Conservation (phyloP, 2,329 filamentous ascomycete genomes). For the Aspergillus neoniger region DNA sequence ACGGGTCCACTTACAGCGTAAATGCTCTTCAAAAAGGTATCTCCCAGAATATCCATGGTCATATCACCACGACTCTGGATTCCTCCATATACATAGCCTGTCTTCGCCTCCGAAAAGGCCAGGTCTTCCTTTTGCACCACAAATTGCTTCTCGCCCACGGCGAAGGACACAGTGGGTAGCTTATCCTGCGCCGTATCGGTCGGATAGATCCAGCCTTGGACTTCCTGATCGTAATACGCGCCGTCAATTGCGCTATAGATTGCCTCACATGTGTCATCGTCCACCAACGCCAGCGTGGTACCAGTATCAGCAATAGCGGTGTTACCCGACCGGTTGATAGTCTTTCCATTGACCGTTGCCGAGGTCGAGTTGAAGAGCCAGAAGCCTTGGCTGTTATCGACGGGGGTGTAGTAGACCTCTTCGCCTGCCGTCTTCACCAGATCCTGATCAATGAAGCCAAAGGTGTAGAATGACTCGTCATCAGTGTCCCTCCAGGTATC, state of each 20-base stretch:
- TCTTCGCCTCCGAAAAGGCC: slow-evolving; percentile 58
- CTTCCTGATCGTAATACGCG: slow-evolving; percentile 55
- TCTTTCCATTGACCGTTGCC: slow-evolving; percentile 59
- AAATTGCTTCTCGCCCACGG: slow-evolving; percentile 63
- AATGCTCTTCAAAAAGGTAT: slow-evolving; percentile 64
- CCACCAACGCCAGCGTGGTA: slow-evolving; percentile 67
- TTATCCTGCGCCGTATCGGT: slow-evolving; percentile 52
- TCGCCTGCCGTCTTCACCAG: slow-evolving; percentile 56
- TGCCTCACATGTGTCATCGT: slow-evolving; percentile 61
- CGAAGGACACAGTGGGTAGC: slow-evolving; percentile 63
- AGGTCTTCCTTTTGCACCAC: slow-evolving; percentile 65
- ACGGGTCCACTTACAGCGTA: slow-evolving; percentile 56
- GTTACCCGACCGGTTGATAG: slow-evolving; percentile 56
- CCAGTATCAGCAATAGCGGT: slow-evolving; percentile 72
- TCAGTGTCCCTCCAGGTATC: slow-evolving; percentile 57
- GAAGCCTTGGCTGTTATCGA: slow-evolving; percentile 67
- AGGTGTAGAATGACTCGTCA: slow-evolving; percentile 67
- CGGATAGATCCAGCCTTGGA: slow-evolving; percentile 68
- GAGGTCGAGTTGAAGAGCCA: slow-evolving; percentile 66
- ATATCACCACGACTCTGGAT: slow-evolving; percentile 64
- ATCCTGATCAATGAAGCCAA: slow-evolving; percentile 70
- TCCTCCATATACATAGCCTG: slow-evolving; percentile 62
- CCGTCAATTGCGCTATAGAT: slow-evolving; percentile 67
- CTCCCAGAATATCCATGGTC: slow-evolving; percentile 65
- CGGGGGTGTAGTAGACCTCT: slow-evolving; percentile 60